phyloP scores from a whole-genome alignment of 1,284 basidiomycete genomes.

The Mycena sp. region DNA sequence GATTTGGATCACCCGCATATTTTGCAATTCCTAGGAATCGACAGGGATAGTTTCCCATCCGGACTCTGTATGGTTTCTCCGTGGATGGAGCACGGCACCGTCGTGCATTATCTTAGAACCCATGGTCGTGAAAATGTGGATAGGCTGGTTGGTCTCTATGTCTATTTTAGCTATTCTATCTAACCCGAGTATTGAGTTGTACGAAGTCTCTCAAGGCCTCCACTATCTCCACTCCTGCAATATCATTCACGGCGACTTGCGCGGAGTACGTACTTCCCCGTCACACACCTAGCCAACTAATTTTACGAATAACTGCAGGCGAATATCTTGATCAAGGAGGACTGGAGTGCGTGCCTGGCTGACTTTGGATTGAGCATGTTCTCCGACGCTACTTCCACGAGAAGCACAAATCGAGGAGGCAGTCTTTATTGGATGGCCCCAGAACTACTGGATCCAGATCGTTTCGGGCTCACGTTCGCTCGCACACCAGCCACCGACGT shows the following conservation, averaged over 20 bases:
- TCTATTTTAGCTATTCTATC: not conserved
- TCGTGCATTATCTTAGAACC: constrained; percentile 42
- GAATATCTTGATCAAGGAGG: constrained; percentile 46
- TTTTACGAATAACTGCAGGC: constrained; percentile 37
- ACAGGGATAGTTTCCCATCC: constrained; percentile 28
- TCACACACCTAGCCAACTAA: constrained; percentile 31
- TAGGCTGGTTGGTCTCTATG: constrained; percentile 38
- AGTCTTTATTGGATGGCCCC: constrained; percentile 41
- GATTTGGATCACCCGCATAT: constrained; percentile 45
- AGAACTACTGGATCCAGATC: constrained; percentile 36
- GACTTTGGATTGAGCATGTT: constrained; percentile 45
- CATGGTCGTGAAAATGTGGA: constrained; percentile 34
- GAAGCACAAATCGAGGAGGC: constrained; percentile 11
- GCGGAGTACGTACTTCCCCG: constrained; percentile 44
- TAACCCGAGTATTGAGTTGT: constrained; percentile 37
- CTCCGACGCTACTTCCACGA: constrained; percentile 22
- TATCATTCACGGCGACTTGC: constrained; percentile 52
- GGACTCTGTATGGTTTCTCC: constrained; percentile 49
- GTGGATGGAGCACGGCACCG: constrained; percentile 50
- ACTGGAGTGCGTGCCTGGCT: constrained; percentile 43
- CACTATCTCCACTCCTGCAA: constrained; percentile 46
- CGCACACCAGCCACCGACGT: constrained; percentile 39
- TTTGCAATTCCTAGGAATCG: constrained; percentile 45
- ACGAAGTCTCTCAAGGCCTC: constrained; percentile 46
- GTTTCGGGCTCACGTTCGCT: constrained; percentile 23